These are phyloP conservation scores for Candolleomyces eurysporus DNA, from an alignment of 768 basidiomycete genomes.

Conservation along the genomic window DNA sequence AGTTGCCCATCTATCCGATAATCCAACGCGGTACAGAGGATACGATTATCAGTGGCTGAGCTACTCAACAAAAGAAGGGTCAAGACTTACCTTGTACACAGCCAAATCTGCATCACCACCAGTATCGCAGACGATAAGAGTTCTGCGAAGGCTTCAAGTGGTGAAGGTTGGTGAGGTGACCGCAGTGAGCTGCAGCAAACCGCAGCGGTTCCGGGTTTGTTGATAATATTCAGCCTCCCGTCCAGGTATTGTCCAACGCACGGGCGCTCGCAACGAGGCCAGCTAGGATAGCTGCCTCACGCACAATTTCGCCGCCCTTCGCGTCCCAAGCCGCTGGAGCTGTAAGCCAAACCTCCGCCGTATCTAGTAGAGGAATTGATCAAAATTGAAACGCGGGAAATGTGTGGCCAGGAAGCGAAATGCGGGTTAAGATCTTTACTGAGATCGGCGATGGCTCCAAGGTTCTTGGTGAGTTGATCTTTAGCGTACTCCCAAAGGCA, in stretches of 20 bases:
- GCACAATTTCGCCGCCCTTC: constrained; percentile 81
- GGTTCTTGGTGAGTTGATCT: no score
- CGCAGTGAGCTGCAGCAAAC: constrained; percentile 93
- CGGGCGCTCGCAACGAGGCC: constrained; percentile 69
- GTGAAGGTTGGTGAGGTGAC: constrained; percentile 76
- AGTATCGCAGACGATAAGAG: constrained; percentile 88
- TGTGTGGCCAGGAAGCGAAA: no score
- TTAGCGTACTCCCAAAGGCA: no score
- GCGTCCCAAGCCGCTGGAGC: constrained; percentile 66
- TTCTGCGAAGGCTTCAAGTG: constrained; percentile 77
- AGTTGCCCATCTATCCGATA: constrained; percentile 69
- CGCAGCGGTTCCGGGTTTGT: constrained; percentile 85
- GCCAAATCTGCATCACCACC: constrained; percentile 73
- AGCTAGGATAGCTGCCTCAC: constrained; percentile 75
- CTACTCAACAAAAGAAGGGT: no score
- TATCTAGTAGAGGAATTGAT: no score
- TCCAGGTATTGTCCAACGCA: not conserved
- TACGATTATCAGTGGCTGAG: no score
- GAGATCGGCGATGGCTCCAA: no score
- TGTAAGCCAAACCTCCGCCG: no score
- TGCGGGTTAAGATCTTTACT: no score
- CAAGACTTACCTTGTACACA: constrained; percentile 52
- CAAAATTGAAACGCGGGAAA: no score
- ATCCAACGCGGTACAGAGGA: constrained; percentile 40
- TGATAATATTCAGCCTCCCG: constrained; percentile 60